phyloP scores from a whole-genome alignment of 495 filamentous ascomycete genomes.

The Tuber indicum region DNA sequence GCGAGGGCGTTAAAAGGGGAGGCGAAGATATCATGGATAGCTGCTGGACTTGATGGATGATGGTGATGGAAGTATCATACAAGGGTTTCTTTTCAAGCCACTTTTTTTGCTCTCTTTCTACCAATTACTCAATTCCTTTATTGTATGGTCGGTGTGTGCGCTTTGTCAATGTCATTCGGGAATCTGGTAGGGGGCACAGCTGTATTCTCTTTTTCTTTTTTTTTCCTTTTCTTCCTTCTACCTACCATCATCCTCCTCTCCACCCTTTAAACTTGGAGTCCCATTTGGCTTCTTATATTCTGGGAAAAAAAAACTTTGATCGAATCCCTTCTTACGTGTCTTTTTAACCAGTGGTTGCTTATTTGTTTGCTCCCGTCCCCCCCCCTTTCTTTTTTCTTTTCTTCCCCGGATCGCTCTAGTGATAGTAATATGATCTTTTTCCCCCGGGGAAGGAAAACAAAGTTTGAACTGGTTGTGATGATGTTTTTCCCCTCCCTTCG shows the following conservation, averaged over 20 bases:
- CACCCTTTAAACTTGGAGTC: not conserved
- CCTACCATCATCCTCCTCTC: not conserved
- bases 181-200: not conserved
- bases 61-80: not conserved
- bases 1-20: not conserved
- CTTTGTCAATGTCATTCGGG: conserved; percentile 1
- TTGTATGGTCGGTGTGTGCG: conserved; percentile 3
- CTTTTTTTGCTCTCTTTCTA: not conserved
- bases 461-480: not conserved
- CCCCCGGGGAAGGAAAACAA: not conserved
- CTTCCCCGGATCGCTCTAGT: not conserved
- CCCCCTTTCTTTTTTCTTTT: not conserved
- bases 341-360: not conserved
- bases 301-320: not conserved
- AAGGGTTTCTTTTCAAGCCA: not conserved
- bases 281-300: conserved; percentile 1
- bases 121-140: conserved; percentile 1
- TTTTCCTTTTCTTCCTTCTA: not conserved
- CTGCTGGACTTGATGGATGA: not conserved
- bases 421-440: conserved; percentile 1
- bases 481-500: not conserved
- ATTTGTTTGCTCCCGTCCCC: not conserved
- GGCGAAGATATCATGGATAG: not conserved
- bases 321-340: not conserved
- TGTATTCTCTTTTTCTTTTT: not conserved